phyloP scores from a whole-genome alignment of 1,284 basidiomycete species.

The Ganoderma resinaceum region DNA sequence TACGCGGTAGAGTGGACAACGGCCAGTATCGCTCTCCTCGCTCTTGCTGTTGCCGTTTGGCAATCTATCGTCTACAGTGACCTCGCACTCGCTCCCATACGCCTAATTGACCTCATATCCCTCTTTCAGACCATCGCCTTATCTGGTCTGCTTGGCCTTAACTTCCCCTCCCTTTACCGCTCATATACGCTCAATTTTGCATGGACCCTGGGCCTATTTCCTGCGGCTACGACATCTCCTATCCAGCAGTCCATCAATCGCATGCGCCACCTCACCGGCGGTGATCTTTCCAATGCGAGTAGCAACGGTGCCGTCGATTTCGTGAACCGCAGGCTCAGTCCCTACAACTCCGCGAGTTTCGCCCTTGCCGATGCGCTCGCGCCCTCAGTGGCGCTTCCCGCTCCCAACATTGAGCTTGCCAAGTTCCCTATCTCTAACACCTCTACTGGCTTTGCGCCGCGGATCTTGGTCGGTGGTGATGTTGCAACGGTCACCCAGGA shows the following conservation, averaged over 20 bases:
- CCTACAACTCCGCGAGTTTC: constrained; percentile 61
- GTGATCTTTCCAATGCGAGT: constrained; percentile 66
- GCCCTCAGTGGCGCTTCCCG: too few species aligned
- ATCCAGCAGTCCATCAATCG: constrained; percentile 83
- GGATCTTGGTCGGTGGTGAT: constrained; percentile 41
- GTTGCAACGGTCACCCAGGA: constrained; percentile 73
- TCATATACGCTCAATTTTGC: constrained; percentile 87
- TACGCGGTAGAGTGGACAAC: constrained; percentile 81
- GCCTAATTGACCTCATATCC: constrained; percentile 82
- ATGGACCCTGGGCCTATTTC: constrained; percentile 89
- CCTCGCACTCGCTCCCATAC: constrained; percentile 53
- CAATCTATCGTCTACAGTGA: constrained; percentile 63
- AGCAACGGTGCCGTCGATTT: constrained; percentile 69
- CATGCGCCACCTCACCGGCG: constrained; percentile 86
- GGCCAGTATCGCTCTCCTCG: constrained; percentile 72
- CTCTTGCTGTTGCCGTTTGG: constrained; percentile 71
- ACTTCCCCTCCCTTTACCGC: constrained; percentile 86
- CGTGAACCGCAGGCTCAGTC: constrained; percentile 81
- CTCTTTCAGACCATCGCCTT: constrained; percentile 81
- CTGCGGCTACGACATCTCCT: constrained; percentile 55
- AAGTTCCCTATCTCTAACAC: constrained; percentile 17
- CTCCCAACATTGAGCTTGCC: constrained; percentile 31
- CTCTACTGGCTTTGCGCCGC: constrained; percentile 12
- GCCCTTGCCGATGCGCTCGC: constrained; percentile 10
- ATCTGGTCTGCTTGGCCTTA: constrained; percentile 81